A percentile compares a stretch with the other conserved stretches of the same genome.
These are phyloP conservation scores for Candida sp. DNA, from an alignment of 1,139 yeast genomes.

Conservation along the genomic window DNA sequence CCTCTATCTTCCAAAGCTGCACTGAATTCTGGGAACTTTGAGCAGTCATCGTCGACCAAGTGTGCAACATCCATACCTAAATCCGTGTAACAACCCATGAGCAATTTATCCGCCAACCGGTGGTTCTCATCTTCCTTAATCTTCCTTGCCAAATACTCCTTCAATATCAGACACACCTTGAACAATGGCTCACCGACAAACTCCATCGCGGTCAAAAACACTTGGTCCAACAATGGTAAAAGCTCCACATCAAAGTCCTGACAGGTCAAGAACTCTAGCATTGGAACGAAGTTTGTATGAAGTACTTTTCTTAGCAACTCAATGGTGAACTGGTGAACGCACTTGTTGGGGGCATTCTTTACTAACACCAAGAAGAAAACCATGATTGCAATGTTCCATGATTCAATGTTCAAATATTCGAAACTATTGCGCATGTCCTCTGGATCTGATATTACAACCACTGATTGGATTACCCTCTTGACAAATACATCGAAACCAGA, in stretches of 20 bases:
- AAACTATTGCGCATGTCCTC: constrained; percentile 29
- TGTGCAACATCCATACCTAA: constrained; percentile 11
- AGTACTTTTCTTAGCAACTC: constrained; percentile 6
- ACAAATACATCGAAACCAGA: constrained; percentile 30
- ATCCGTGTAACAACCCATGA: constrained; percentile 11
- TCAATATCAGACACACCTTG: constrained; percentile 11
- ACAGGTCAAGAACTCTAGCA: constrained; percentile 11
- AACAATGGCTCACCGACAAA: neutral
- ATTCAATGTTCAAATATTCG: constrained; percentile 21
- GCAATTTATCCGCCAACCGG: constrained; percentile 15
- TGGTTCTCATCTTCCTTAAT: constrained; percentile 10
- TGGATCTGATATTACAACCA: constrained; percentile 29
- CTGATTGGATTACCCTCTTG: constrained; percentile 37
- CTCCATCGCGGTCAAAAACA: constrained; percentile 1
- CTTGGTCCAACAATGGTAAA: constrained; percentile 6
- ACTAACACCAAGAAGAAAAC: constrained; percentile 35
- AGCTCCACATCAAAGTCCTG: constrained; percentile 14
- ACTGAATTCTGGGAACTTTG: constrained; percentile 3
- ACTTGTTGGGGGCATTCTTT: constrained; percentile 38
- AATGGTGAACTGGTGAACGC: constrained; percentile 24
- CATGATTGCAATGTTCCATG: constrained; percentile 36
- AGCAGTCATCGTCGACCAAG: neutral
- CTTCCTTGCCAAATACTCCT: constrained; percentile 13
- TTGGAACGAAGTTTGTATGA: constrained; percentile 2
- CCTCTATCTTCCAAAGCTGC: constrained; percentile 6